Percentiles rank a stretch among this genome's conserved stretches.
phyloP scores from a whole-genome alignment of 2,329 filamentous ascomycete genomes.

The Monilinia fructicola region DNA sequence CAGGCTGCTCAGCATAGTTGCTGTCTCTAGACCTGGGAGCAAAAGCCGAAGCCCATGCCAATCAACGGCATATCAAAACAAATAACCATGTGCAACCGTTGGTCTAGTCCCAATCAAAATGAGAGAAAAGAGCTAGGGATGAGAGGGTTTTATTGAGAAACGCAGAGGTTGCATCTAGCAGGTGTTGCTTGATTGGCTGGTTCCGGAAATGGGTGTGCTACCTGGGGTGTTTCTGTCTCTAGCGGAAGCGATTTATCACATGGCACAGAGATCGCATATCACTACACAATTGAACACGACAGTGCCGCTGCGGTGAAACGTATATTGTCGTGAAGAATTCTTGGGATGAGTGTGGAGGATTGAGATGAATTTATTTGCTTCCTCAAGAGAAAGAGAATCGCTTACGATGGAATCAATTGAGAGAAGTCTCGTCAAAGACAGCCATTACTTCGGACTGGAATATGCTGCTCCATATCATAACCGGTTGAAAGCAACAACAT shows the following conservation, averaged over 20 bases:
- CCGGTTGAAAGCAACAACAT: slow-evolving; percentile 14
- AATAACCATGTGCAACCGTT: slow-evolving; percentile 7
- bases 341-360: not conserved
- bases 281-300: slow-evolving; percentile 19
- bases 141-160: slow-evolving; percentile 10
- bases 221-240: slow-evolving; percentile 19
- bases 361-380: not conserved
- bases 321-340: slow-evolving; percentile 6
- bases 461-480: not conserved
- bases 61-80: slow-evolving; percentile 17
- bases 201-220: slow-evolving; percentile 13
- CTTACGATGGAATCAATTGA: not conserved
- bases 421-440: not conserved
- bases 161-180: not conserved
- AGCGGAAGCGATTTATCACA: slow-evolving; percentile 24
- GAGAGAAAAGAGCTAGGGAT: not conserved
- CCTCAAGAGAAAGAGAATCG: not conserved
- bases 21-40: not conserved
- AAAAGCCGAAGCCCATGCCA: slow-evolving; percentile 1
- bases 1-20: no score
- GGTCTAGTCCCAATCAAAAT: slow-evolving; percentile 3
- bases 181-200: not conserved
- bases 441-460: not conserved
- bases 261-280: slow-evolving; percentile 25
- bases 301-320: slow-evolving; percentile 24